Percentiles rank a stretch among this genome's conserved stretches.
Evolutionary conservation across 2,329 filamentous ascomycete genomes (phyloP).

Genomic region (Aureobasidium sp.): DNA sequence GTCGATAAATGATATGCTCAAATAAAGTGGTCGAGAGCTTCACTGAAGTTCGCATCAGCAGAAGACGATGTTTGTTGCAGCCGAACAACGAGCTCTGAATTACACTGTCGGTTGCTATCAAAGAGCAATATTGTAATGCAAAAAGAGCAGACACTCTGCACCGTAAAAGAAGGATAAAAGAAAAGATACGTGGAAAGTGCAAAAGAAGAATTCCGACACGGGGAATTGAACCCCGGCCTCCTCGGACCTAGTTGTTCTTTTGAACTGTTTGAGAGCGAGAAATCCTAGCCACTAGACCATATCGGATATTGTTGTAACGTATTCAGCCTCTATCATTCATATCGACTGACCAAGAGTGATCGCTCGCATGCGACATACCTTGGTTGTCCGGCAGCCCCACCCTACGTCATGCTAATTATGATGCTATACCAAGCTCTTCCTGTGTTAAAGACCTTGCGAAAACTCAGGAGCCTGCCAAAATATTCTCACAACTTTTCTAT

Average conservation of each 20-base stretch:
- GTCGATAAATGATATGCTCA: no score
- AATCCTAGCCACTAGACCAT: neutral
- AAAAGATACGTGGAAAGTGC: neutral
- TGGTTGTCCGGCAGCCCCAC: neutral
- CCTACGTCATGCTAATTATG: conserved; percentile 3
- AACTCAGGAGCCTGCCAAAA: neutral
- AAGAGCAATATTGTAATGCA: neutral
- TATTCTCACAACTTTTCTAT: neutral
- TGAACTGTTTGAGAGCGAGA: neutral
- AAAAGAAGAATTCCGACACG: neutral
- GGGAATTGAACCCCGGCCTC: neutral
- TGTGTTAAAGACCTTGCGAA: neutral
- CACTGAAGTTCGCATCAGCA: no score
- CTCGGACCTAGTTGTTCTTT: neutral
- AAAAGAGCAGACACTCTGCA: neutral
- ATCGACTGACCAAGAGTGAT: no score
- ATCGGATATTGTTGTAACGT: neutral
- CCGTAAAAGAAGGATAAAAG: neutral
- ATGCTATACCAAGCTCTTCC: neutral
- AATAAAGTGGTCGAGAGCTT: no score
- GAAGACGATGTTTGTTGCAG: no score
- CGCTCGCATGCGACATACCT: neutral
- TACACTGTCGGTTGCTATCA: no score
- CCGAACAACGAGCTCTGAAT: no score
- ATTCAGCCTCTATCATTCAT: no score